phyloP scores from a whole-genome alignment of 345 rosid genomes.

The Acer saccharum region DNA sequence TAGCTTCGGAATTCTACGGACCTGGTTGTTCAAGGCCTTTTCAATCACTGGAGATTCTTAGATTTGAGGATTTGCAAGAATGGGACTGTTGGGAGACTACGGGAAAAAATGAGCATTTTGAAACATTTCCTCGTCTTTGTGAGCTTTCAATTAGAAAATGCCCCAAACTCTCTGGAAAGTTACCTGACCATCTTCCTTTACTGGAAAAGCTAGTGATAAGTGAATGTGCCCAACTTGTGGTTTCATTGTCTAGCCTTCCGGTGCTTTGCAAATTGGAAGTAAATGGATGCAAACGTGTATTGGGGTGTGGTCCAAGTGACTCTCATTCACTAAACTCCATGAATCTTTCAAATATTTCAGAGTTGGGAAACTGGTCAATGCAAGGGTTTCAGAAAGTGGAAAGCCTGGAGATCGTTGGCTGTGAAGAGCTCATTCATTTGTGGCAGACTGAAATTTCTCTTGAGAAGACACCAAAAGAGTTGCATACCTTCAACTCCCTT shows the following conservation, averaged over 20 bases:
- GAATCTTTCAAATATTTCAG: not conserved
- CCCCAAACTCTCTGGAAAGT: constrained; percentile 23
- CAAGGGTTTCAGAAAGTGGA: not conserved
- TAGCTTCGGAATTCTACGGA: constrained; percentile 38
- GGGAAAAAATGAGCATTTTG: not conserved
- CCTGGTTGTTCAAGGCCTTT: constrained; percentile 26
- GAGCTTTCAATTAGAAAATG: constrained; percentile 32
- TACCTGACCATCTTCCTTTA: constrained; percentile 8
- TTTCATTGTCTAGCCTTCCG: constrained; percentile 11
- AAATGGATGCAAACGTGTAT: not conserved
- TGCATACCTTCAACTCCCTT: not conserved
- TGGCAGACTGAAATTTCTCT: not conserved
- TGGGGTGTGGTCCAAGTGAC: not conserved
- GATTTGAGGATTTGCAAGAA: constrained; percentile 12
- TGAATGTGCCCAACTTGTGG: not conserved
- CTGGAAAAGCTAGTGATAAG: not conserved
- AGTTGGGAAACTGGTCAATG: not conserved
- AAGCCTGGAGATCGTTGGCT: not conserved
- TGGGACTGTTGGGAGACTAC: constrained; percentile 34
- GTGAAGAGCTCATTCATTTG: not conserved
- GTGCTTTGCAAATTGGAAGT: not conserved
- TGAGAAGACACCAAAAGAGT: not conserved
- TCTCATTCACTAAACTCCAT: not conserved
- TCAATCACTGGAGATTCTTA: constrained; percentile 36
- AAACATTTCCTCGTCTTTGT: constrained; percentile 33